phyloP scores from a whole-genome alignment of 1,284 basidiomycete genomes.

The Singerocomus rubriflavus region DNA sequence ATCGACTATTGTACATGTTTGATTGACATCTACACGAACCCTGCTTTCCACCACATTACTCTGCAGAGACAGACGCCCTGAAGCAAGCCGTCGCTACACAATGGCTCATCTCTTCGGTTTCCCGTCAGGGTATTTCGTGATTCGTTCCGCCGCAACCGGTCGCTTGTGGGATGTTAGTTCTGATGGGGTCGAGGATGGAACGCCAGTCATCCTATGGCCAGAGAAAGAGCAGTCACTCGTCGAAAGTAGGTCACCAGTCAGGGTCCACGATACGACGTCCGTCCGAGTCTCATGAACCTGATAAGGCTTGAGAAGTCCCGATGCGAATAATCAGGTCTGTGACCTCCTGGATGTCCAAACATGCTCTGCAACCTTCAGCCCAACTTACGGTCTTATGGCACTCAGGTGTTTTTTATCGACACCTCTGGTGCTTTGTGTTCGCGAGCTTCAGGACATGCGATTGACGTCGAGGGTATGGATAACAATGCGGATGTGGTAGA shows the following conservation, averaged over 20 bases:
- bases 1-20: not conserved
- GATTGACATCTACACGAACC: not conserved
- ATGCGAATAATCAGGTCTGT: slow-evolving; percentile 68
- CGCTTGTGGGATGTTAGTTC: slow-evolving; percentile 61
- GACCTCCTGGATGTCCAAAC: not conserved
- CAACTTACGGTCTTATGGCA: not conserved
- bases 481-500: not conserved
- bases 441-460: slow-evolving; percentile 72
- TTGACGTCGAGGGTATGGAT: slow-evolving; percentile 68
- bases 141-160: slow-evolving; percentile 57
- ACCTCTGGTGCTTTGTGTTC: slow-evolving; percentile 71
- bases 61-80: not conserved
- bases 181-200: slow-evolving; percentile 61
- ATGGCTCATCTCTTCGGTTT: slow-evolving; percentile 50
- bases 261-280: not conserved
- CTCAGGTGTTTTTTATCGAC: slow-evolving; percentile 77
- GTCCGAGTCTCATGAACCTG: slow-evolving; percentile 13
- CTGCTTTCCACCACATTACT: not conserved
- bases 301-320: slow-evolving; percentile 60
- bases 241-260: slow-evolving; percentile 47
- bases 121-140: slow-evolving; percentile 72
- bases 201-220: slow-evolving; percentile 61
- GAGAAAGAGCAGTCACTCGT: slow-evolving; percentile 72
- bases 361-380: not conserved
- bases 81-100: not conserved